phyloP scores from a whole-genome alignment of 495 filamentous ascomycete genomes.

The Xylaria scruposa region DNA sequence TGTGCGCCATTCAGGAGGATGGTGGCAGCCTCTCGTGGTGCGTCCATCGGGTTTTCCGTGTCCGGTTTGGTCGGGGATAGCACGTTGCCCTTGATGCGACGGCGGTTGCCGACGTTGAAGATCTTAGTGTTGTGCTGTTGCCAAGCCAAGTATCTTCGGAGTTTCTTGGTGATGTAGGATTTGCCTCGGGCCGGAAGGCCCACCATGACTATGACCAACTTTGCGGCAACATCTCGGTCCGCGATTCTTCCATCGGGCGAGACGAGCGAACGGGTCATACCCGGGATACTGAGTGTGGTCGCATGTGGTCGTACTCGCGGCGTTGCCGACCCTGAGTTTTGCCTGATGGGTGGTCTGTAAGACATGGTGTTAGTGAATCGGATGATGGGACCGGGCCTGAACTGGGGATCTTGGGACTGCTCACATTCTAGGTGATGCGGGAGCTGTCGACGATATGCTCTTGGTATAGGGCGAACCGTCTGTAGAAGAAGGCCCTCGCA shows the following conservation, averaged over 20 bases:
- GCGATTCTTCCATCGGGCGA: slow-evolving; percentile 95
- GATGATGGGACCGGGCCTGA: background rate
- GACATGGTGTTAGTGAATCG: slow-evolving; percentile 20
- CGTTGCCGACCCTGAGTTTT: slow-evolving; percentile 67
- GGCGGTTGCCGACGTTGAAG: slow-evolving; percentile 94
- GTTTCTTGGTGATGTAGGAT: slow-evolving; percentile 98
- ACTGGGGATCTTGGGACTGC: slow-evolving; percentile 22
- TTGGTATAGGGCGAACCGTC: slow-evolving; percentile 56
- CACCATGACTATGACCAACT: slow-evolving; percentile 98
- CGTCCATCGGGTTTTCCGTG: slow-evolving; percentile 39
- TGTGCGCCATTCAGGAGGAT: slow-evolving; percentile 55
- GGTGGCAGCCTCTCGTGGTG: slow-evolving; percentile 52
- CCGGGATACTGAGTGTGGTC: slow-evolving; percentile 85
- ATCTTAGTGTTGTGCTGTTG: slow-evolving; percentile 93
- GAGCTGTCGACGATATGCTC: slow-evolving; percentile 61
- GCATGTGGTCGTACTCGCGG: slow-evolving; percentile 72
- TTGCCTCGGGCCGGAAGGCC: slow-evolving; percentile 94
- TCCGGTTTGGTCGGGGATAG: slow-evolving; percentile 37
- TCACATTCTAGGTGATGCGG: slow-evolving; percentile 61
- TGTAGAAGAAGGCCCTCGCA: slow-evolving; percentile 37
- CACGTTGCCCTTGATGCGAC: slow-evolving; percentile 76
- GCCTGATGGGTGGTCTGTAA: slow-evolving; percentile 59
- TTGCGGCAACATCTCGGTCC: slow-evolving; percentile 88
- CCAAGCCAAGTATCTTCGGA: slow-evolving; percentile 95
- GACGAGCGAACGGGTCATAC: slow-evolving; percentile 87